Percentiles rank a stretch among this genome's conserved stretches.
Evolutionary conservation across 179 eudicot species (phyloP).

Genomic region (Silene vulgaris): DNA sequence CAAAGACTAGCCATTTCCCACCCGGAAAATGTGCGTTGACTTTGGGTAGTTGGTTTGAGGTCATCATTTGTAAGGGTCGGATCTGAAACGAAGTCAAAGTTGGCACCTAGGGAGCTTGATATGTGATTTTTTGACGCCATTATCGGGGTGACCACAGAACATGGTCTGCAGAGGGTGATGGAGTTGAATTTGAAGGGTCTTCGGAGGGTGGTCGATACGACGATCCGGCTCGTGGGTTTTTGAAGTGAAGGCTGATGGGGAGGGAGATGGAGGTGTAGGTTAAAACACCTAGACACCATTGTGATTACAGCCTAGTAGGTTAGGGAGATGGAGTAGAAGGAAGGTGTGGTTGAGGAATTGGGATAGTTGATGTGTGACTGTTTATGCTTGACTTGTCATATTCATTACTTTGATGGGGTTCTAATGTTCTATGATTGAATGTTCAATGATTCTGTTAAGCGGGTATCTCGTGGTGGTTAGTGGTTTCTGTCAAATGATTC

Average conservation of each 20-base stretch:
- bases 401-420: constrained; percentile 2
- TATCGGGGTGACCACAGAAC: constrained; percentile 18
- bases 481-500: too few relatives aligned
- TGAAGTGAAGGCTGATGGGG: constrained; percentile 33
- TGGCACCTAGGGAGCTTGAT: background rate
- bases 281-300: constrained; percentile 52
- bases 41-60: constrained; percentile 57
- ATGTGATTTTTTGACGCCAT: constrained; percentile 38
- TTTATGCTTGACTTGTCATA: constrained; percentile 13
- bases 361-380: constrained; percentile 41
- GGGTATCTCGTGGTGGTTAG: background rate
- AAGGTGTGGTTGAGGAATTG: constrained; percentile 27
- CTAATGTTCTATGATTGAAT: constrained; percentile 8
- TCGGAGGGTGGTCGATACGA: constrained; percentile 16
- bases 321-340: constrained; percentile 10
- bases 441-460: constrained; percentile 5
- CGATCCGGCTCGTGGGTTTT: constrained; percentile 15
- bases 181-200: constrained; percentile 11
- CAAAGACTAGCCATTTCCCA: constrained; percentile 87
- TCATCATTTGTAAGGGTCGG: constrained; percentile 70
- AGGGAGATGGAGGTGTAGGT: constrained; percentile 41
- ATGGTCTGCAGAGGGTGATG: constrained; percentile 21
- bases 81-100: constrained; percentile 38
- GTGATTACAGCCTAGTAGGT: constrained; percentile 15
- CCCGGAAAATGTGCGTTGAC: constrained; percentile 62